phyloP scores from a whole-genome alignment of 805 yeast species.

The Sungouiella blattae region DNA sequence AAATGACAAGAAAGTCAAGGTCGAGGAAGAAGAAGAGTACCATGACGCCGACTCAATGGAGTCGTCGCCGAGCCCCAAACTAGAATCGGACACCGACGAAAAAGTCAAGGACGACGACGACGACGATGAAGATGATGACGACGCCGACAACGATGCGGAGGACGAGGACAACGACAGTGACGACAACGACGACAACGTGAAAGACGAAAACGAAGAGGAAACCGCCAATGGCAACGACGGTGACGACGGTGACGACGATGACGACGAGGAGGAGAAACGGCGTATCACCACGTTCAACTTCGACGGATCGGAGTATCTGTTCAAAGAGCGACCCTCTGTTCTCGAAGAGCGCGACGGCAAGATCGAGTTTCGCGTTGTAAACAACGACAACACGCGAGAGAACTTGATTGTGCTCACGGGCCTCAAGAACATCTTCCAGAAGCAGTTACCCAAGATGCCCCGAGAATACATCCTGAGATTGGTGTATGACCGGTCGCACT shows the following conservation, averaged over 20 bases:
- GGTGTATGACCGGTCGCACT: constrained; percentile 90
- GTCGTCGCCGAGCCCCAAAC: constrained; percentile 11
- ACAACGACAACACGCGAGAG: constrained; percentile 86
- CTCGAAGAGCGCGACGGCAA: constrained; percentile 90
- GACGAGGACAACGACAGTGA: constrained; percentile 5
- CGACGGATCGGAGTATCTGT: constrained; percentile 78
- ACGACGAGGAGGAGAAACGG: constrained; percentile 40
- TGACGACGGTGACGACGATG: constrained; percentile 23
- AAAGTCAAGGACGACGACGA: constrained; percentile 13
- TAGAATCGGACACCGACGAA: constrained; percentile 18
- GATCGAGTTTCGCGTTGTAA: constrained; percentile 93
- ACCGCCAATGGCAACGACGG: constrained; percentile 7
- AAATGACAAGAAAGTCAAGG: constrained; percentile 21
- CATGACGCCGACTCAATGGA: constrained; percentile 14
- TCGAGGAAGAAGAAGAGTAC: constrained; percentile 10
- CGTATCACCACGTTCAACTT: constrained; percentile 51
- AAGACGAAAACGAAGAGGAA: constrained; percentile 5
- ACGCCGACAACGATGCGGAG: constrained; percentile 10
- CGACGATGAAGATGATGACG: constrained; percentile 18
- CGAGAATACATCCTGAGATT: constrained; percentile 91
- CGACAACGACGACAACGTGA: constrained; percentile 3
- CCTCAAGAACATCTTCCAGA: constrained; percentile 90
- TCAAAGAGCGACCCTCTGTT: constrained; percentile 90
- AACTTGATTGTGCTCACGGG: constrained; percentile 92
- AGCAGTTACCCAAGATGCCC: constrained; percentile 98